Conservation (phyloP, 1,284 basidiomycete species). For the Pseudozyma thailandica region DNA sequence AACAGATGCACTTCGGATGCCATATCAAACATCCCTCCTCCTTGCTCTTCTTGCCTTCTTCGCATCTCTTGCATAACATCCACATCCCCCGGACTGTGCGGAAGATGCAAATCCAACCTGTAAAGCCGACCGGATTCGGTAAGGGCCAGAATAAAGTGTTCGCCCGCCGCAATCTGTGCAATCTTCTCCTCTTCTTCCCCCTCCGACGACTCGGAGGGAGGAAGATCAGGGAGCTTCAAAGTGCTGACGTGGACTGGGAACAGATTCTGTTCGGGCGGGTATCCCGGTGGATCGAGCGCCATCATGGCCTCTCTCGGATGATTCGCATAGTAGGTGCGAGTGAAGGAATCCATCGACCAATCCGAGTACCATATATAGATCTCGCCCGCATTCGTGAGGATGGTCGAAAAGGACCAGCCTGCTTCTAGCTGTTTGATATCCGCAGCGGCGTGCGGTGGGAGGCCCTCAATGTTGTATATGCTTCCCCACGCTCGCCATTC, state of each 20-base stretch:
- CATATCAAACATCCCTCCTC: too few relatives aligned
- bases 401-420: conserved; percentile 47
- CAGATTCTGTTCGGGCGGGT: neutral
- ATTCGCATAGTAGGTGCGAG: conserved; percentile 8
- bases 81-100: neutral
- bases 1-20: too few relatives aligned
- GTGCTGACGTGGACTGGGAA: conserved; percentile 19
- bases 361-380: conserved; percentile 25
- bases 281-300: conserved; percentile 13
- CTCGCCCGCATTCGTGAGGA: conserved; percentile 22
- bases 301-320: conserved; percentile 1
- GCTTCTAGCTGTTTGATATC: conserved; percentile 52
- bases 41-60: too few relatives aligned
- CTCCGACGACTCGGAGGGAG: neutral
- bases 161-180: conserved; percentile 47
- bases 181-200: conserved; percentile 3
- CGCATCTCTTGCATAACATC: too few relatives aligned
- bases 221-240: conserved; percentile 9
- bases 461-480: conserved; percentile 16
- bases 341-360: conserved; percentile 12
- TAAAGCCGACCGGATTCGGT: conserved; percentile 39
- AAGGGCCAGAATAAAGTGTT: conserved; percentile 51
- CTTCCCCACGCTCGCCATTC: conserved; percentile 51
- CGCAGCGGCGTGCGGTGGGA: conserved; percentile 4
- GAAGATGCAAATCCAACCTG: conserved; percentile 27